phyloP scores from a whole-genome alignment of 2,329 filamentous ascomycete species.

The Penicillium sp. region DNA sequence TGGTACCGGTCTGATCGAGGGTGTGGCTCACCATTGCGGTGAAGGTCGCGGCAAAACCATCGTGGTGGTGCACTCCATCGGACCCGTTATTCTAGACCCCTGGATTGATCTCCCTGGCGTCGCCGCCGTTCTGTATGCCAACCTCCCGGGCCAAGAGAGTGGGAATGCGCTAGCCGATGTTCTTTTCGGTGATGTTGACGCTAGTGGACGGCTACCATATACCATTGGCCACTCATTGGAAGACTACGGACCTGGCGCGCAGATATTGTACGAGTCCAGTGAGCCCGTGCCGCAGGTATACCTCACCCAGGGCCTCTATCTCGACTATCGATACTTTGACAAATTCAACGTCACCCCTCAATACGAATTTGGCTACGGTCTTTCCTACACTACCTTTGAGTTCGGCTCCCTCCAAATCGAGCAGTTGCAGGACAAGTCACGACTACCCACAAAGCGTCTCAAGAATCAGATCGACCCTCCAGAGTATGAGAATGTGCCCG shows the following conservation, averaged over 20 bases:
- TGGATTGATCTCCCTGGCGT: constrained; percentile 78
- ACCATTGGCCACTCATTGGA: constrained; percentile 73
- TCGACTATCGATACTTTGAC: constrained; percentile 90
- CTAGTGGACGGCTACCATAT: constrained; percentile 82
- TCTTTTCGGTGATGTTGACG: constrained; percentile 74
- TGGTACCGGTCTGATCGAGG: constrained; percentile 72
- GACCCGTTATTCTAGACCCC: constrained; percentile 74
- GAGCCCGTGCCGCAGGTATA: constrained; percentile 74
- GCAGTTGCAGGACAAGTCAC: constrained; percentile 50
- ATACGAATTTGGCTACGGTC: constrained; percentile 82
- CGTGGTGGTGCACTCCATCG: constrained; percentile 85
- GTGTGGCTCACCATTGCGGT: constrained; percentile 68
- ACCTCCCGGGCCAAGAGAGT: constrained; percentile 83
- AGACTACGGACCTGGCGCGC: constrained; percentile 73
- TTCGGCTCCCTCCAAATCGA: constrained; percentile 57
- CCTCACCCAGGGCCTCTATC: constrained; percentile 78
- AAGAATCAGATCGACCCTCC: constrained; percentile 50
- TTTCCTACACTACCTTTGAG: constrained; percentile 76
- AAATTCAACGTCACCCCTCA: constrained; percentile 70
- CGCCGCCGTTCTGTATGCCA: constrained; percentile 78
- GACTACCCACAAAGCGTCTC: constrained; percentile 46
- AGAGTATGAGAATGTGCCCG: constrained; percentile 55
- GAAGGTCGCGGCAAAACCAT: constrained; percentile 62
- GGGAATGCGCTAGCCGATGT: constrained; percentile 79
- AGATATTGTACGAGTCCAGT: constrained; percentile 69